Conservation (phyloP, 2,329 filamentous ascomycete genomes). For the Colletotrichum somersetense region DNA sequence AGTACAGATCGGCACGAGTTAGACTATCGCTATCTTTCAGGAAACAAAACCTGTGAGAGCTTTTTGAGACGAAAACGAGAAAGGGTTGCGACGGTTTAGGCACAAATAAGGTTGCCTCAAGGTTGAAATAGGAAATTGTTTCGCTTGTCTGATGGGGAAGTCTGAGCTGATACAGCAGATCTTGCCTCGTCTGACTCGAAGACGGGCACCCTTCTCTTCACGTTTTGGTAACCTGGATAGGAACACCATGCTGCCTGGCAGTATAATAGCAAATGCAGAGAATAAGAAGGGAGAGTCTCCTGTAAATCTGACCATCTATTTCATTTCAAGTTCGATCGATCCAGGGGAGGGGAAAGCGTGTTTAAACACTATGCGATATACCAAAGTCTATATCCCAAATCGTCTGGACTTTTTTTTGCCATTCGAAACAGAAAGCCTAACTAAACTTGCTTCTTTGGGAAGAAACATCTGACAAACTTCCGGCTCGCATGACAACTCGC, state of each 20-base stretch:
- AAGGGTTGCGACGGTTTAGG: slow-evolving; percentile 30
- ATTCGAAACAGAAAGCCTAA: slow-evolving; percentile 26
- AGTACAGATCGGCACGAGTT: background rate
- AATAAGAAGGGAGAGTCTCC: no score
- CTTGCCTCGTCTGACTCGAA: slow-evolving; percentile 7
- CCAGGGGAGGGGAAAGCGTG: background rate
- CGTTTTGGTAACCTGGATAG: no score
- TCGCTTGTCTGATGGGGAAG: slow-evolving; percentile 20
- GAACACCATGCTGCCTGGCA: no score
- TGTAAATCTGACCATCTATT: background rate
- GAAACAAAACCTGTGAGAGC: slow-evolving; percentile 25
- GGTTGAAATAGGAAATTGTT: slow-evolving; percentile 29
- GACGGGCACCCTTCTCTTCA: background rate
- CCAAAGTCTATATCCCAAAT: slow-evolving; percentile 15
- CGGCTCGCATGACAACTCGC: slow-evolving; percentile 12
- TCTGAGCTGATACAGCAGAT: slow-evolving; percentile 8
- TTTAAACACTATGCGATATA: background rate
- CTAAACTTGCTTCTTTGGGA: slow-evolving; percentile 13
- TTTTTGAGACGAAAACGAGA: slow-evolving; percentile 34
- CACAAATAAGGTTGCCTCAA: slow-evolving; percentile 29
- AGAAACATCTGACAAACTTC: background rate
- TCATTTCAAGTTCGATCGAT: background rate
- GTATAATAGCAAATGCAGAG: no score
- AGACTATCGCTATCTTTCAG: background rate
- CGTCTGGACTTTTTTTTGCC: slow-evolving; percentile 12